Evolutionary conservation across 192 early-diverging fungal genomes (phyloP).

Genomic region (Umbelopsis sp.): DNA sequence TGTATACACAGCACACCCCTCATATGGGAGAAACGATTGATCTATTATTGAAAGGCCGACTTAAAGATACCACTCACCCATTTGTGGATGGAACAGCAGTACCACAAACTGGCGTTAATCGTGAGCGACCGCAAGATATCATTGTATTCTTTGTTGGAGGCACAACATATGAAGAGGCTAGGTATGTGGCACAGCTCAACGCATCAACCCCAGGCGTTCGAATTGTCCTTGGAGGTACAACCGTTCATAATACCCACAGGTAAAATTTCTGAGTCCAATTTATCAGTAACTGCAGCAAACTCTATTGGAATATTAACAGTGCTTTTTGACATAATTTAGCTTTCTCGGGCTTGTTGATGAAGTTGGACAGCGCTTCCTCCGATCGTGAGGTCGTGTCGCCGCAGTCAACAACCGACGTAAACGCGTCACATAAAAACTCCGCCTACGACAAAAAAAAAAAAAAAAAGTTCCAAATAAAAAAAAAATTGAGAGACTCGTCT

Average conservation of each 20-base stretch:
- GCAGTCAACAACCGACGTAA: not conserved
- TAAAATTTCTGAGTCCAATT: too few relatives aligned
- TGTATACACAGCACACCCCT: conserved; percentile 96
- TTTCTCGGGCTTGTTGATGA: not conserved
- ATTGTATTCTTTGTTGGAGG: conserved; percentile 97
- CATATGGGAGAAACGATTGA: conserved; percentile 81
- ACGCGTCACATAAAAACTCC: conserved; percentile 3
- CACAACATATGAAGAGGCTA: conserved; percentile 91
- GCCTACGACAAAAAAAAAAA: not conserved
- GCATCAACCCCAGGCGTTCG: conserved; percentile 72
- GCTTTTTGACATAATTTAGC: not conserved
- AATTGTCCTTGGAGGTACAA: conserved; percentile 91
- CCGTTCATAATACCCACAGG: conserved; percentile 81
- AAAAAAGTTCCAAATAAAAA: conserved; percentile 8
- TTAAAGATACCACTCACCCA: conserved; percentile 78
- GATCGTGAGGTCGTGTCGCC: not conserved
- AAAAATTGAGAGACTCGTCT: not conserved
- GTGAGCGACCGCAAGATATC: conserved; percentile 84
- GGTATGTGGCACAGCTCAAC: conserved; percentile 86
- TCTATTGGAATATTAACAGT: not conserved
- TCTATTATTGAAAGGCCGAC: conserved; percentile 74
- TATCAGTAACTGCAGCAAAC: not conserved
- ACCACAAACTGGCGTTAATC: conserved; percentile 54
- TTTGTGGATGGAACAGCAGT: conserved; percentile 61
- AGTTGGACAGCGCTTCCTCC: not conserved